Percentiles rank a stretch among this genome's conserved stretches.
These are phyloP conservation scores for Dipteronia sinensis DNA, from an alignment of 345 rosid genomes.

Conservation along the genomic window DNA sequence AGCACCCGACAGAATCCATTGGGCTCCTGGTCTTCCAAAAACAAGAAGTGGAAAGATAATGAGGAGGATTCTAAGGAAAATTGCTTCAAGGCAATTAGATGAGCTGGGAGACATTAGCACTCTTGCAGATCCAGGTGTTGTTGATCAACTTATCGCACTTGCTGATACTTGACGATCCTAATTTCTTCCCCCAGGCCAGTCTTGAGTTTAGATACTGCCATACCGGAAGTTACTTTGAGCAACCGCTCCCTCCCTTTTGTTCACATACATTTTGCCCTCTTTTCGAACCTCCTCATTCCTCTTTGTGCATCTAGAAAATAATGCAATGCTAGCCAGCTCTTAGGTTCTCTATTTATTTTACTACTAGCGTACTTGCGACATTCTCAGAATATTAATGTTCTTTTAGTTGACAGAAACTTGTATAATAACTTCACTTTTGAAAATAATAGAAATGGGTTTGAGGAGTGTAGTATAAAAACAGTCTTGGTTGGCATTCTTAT, in stretches of 20 bases:
- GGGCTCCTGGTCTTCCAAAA: conserved; percentile 97
- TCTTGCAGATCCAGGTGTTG: conserved; percentile 85
- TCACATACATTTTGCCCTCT: neutral
- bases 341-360: neutral
- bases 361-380: neutral
- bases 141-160: conserved; percentile 73
- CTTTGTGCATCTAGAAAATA: neutral
- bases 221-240: neutral
- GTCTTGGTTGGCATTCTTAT: neutral
- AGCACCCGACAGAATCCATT: conserved; percentile 89
- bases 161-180: conserved; percentile 47
- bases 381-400: neutral
- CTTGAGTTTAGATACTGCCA: neutral
- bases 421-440: neutral
- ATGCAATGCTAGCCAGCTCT: neutral
- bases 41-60: conserved; percentile 99
- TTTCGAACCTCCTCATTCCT: neutral
- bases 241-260: neutral
- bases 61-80: conserved; percentile 93
- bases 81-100: conserved; percentile 81
- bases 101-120: conserved; percentile 96
- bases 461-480: neutral
- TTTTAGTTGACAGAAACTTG: neutral
- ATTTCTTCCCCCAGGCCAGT: neutral
- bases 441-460: neutral